phyloP scores from a whole-genome alignment of 352 stramenopile species.

The Phytophthora agathidicida region DNA sequence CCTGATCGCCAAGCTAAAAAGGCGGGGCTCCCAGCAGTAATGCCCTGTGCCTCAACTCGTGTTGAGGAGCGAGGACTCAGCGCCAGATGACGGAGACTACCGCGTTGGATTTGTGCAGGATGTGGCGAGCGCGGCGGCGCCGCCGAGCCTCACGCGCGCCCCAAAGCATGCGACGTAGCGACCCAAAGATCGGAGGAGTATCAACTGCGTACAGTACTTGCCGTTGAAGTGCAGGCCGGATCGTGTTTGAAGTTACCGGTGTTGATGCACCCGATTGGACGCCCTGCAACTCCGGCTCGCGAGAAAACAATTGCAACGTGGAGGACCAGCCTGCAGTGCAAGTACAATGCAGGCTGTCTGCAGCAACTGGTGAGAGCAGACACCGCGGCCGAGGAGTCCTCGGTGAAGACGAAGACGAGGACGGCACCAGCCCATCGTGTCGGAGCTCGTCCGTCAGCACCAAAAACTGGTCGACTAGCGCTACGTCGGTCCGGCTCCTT shows the following conservation, averaged over 20 bases:
- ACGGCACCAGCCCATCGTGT: background rate
- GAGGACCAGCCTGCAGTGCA: background rate
- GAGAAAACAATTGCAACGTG: constrained; percentile 1
- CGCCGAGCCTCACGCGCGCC: constrained; percentile 11
- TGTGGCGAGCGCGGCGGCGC: constrained; percentile 6
- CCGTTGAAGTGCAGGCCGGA: constrained; percentile 20
- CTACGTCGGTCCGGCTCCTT: constrained; percentile 2
- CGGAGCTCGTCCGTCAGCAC: constrained; percentile 3
- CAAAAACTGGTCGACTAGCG: constrained; percentile 16
- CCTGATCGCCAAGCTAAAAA: constrained; percentile 24
- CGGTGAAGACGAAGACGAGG: no score
- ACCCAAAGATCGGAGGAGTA: constrained; percentile 3
- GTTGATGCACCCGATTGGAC: constrained; percentile 11
- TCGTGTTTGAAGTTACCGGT: constrained; percentile 32
- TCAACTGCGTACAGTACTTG: constrained; percentile 24
- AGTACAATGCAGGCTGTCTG: no score
- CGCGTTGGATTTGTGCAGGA: constrained; percentile 33
- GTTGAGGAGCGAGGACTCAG: constrained; percentile 26
- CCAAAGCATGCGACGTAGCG: background rate
- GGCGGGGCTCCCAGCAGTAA: constrained; percentile 28
- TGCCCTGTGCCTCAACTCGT: constrained; percentile 34
- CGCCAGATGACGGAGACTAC: constrained; percentile 22
- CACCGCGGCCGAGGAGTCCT: no score
- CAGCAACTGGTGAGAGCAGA: background rate
- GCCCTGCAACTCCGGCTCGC: constrained; percentile 4